Percentiles rank a stretch among this genome's conserved stretches.
phyloP scores from a whole-genome alignment of 2,329 filamentous ascomycete genomes.

The Fonsecaea erecta region DNA sequence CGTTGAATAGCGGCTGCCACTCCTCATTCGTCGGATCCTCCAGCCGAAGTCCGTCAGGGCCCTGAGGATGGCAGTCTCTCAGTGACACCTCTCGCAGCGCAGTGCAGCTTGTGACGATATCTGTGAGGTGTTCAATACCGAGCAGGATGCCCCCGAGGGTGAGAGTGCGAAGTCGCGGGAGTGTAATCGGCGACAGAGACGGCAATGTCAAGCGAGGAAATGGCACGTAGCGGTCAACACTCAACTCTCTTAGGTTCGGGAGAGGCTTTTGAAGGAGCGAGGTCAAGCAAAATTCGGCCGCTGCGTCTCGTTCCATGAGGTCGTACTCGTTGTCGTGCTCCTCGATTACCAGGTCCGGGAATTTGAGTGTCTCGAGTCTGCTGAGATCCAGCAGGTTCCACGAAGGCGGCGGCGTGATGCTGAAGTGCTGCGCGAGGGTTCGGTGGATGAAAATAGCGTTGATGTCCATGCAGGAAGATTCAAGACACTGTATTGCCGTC shows the following conservation, averaged over 20 bases:
- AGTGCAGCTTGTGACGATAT: not conserved
- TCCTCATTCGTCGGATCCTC: not conserved
- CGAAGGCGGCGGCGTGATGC: not conserved
- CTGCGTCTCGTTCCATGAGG: not conserved
- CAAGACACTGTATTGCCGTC: slow-evolving; percentile 4
- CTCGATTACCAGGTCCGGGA: not conserved
- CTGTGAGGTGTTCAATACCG: not conserved
- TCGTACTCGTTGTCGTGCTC: not conserved
- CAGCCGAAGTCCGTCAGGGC: not conserved
- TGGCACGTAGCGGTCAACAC: not conserved
- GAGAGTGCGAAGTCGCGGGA: not conserved
- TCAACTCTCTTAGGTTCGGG: not conserved
- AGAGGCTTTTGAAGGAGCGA: slow-evolving; percentile 1
- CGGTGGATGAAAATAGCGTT: not conserved
- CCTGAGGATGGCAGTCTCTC: not conserved
- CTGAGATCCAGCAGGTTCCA: not conserved
- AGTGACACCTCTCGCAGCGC: not conserved
- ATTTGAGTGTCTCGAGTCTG: not conserved
- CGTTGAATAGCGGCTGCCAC: not conserved
- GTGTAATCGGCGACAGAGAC: not conserved
- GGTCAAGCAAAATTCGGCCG: not conserved
- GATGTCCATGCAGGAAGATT: not conserved
- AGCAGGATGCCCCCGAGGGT: not conserved
- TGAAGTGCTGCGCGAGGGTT: not conserved
- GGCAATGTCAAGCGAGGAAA: not conserved